phyloP scores from a whole-genome alignment of 352 stramenopile genomes.

The Phytophthora cactorum region DNA sequence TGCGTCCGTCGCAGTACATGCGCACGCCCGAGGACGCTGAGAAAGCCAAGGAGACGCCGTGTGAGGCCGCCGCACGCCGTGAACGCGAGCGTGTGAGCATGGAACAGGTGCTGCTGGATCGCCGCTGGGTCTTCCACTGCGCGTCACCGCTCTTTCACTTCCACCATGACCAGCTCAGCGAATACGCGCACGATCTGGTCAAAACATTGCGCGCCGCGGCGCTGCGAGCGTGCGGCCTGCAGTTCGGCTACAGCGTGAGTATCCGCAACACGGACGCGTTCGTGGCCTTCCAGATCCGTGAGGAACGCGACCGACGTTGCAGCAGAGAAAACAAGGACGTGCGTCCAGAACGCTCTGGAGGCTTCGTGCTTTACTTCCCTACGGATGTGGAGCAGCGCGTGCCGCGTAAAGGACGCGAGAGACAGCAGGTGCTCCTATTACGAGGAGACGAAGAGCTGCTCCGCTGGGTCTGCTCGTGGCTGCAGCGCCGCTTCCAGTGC shows the following conservation, averaged over 20 bases:
- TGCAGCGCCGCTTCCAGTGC: conserved; percentile 80
- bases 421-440: conserved; percentile 63
- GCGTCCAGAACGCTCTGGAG: conserved; percentile 32
- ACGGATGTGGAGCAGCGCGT: conserved; percentile 37
- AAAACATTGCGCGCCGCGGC: conserved; percentile 66
- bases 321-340: conserved; percentile 5
- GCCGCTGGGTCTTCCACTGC: conserved; percentile 66
- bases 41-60: conserved; percentile 19
- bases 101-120: conserved; percentile 59
- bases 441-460: conserved; percentile 65
- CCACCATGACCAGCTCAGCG: conserved; percentile 47
- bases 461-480: conserved; percentile 58
- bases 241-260: conserved; percentile 73
- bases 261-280: conserved; percentile 57
- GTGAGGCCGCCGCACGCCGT: conserved; percentile 22
- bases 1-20: conserved; percentile 47
- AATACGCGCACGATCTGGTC: conserved; percentile 69
- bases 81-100: conserved; percentile 48
- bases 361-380: conserved; percentile 76
- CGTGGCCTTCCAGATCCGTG: conserved; percentile 64
- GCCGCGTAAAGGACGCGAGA: conserved; percentile 48
- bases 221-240: conserved; percentile 45
- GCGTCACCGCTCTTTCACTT: conserved; percentile 74
- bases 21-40: conserved; percentile 12
- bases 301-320: conserved; percentile 46